Evolutionary conservation across 73 alveolate genomes (phyloP).

Genomic region (Paramecium tetraurelia): DNA sequence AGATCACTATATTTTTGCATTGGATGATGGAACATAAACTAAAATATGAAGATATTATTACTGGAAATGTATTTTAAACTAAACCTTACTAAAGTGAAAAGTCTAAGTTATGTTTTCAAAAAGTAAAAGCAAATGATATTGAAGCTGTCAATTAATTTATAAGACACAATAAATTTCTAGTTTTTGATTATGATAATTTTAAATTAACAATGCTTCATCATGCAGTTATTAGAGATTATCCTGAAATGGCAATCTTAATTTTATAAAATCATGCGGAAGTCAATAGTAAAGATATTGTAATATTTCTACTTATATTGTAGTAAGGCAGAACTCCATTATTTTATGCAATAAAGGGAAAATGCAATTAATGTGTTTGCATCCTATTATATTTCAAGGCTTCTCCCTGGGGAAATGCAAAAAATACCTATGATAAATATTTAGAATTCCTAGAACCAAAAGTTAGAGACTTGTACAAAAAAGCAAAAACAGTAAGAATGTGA

Average conservation of each 20-base stretch:
- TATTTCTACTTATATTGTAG: neutral
- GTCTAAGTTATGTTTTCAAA: neutral
- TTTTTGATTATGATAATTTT: slow-evolving; percentile 6
- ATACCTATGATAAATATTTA: slow-evolving; percentile 5
- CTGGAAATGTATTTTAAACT: neutral
- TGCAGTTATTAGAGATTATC: neutral
- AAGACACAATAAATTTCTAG: neutral
- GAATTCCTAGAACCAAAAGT: neutral
- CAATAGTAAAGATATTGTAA: neutral
- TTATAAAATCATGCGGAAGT: neutral
- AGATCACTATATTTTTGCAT: neutral
- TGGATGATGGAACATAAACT: neutral
- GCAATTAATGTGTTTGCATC: neutral
- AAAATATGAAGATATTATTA: neutral
- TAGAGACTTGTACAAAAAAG: slow-evolving; percentile 4
- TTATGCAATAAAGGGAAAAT: neutral
- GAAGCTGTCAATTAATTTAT: neutral
- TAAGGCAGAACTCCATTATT: slow-evolving; percentile 7
- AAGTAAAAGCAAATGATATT: neutral
- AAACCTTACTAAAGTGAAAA: neutral
- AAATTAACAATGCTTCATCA: neutral
- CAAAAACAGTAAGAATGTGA: neutral
- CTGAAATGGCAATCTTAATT: neutral
- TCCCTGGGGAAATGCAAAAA: slow-evolving; percentile 9
- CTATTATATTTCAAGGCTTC: neutral